These are phyloP conservation scores for Chaetomiaceae sp. DNA, from an alignment of 2,329 filamentous ascomycete species.

Conservation along the genomic window DNA sequence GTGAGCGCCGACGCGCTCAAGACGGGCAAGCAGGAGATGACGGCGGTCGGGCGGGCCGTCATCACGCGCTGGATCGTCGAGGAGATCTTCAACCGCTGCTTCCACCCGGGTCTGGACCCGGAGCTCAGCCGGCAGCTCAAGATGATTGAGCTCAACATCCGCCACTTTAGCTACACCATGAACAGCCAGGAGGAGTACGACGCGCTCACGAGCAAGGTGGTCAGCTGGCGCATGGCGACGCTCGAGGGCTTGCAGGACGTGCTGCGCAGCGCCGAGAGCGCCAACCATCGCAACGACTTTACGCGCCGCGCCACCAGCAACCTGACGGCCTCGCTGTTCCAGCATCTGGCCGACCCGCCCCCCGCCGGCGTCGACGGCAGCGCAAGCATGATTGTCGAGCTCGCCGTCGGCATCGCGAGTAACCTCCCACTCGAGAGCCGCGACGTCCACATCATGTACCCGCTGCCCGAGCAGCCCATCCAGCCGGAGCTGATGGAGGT, in stretches of 20 bases:
- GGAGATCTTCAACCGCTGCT: slow-evolving; percentile 85
- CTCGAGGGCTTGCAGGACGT: slow-evolving; percentile 79
- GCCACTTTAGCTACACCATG: slow-evolving; percentile 67
- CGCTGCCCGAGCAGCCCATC: slow-evolving; percentile 69
- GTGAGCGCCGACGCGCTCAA: slow-evolving; percentile 82
- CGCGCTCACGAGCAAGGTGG: slow-evolving; percentile 78
- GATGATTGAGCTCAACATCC: slow-evolving; percentile 80
- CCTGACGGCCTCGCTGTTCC: slow-evolving; percentile 64
- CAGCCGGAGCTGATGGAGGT: slow-evolving; percentile 77
- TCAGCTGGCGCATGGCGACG: slow-evolving; percentile 90
- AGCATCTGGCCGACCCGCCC: slow-evolving; percentile 70
- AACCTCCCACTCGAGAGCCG: slow-evolving; percentile 88
- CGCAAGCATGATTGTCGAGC: slow-evolving; percentile 86
- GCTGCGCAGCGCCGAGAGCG: slow-evolving; percentile 61
- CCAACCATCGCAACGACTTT: slow-evolving; percentile 63
- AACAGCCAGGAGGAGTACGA: slow-evolving; percentile 84
- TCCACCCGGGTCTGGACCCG: slow-evolving; percentile 82
- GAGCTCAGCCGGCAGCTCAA: slow-evolving; percentile 75
- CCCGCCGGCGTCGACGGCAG: slow-evolving; percentile 81
- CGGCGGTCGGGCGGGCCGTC: slow-evolving; percentile 81
- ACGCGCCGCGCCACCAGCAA: slow-evolving; percentile 65
- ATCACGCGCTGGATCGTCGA: slow-evolving; percentile 88
- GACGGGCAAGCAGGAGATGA: slow-evolving; percentile 96
- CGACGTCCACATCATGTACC: slow-evolving; percentile 84
- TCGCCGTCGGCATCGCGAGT: slow-evolving; percentile 78